phyloP scores from a whole-genome alignment of 345 rosid genomes.

The Erucastrum elatum region DNA sequence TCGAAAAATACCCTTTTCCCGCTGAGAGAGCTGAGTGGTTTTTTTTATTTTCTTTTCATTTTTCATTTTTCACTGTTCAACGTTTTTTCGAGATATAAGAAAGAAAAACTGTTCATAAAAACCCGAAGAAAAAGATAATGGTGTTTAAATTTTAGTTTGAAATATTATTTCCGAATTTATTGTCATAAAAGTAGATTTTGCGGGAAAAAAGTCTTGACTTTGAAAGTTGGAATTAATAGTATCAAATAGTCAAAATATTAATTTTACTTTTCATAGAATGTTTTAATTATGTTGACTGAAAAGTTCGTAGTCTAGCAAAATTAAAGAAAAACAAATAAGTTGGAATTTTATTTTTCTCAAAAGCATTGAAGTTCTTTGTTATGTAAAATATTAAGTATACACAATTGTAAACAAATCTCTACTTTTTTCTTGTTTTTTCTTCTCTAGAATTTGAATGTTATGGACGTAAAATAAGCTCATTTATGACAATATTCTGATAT shows the following conservation, averaged over 20 bases:
- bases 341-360: neutral
- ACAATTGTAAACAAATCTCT: too few relatives aligned
- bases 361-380: neutral
- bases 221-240: neutral
- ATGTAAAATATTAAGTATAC: neutral
- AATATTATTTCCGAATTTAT: neutral
- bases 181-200: neutral
- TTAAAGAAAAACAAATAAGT: too few relatives aligned
- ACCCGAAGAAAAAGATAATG: conserved; percentile 17
- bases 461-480: neutral
- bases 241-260: neutral
- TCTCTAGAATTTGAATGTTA: neutral
- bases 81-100: neutral
- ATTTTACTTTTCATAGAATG: neutral
- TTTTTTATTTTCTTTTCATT: too few relatives aligned
- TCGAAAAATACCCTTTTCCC: too few relatives aligned
- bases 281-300: neutral
- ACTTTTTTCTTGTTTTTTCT: neutral
- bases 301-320: neutral
- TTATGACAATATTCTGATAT: neutral
- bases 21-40: conserved; percentile 34
- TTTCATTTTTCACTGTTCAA: too few relatives aligned
- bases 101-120: conserved; percentile 14
- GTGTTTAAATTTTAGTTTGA: neutral
- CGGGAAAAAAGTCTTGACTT: neutral